Base-by-base conservation (phyloP, 495 filamentous ascomycete species). In the Lophiostoma macrostomum region DNA sequence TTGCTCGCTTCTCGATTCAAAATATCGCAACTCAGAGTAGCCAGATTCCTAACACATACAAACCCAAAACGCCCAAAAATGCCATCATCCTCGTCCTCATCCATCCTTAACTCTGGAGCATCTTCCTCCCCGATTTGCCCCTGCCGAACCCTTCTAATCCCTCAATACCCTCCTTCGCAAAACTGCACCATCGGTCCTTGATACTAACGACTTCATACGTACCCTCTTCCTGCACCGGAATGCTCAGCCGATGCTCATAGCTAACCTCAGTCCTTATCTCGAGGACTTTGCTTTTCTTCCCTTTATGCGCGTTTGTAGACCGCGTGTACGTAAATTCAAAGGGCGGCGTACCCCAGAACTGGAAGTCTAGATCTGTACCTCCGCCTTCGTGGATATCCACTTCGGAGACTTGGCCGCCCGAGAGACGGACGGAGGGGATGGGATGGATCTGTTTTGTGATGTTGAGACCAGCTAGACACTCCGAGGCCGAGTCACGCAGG, bases 301-400 rank as follows among this genome's bases (percentile, higher is more conserved):
- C 61, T 30, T 86, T 74, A 83, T 88, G 51, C 75, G 77, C 80
- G 67, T 93, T 95, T 32, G 87, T 87, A 67, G 86, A 91, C 56
- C 93, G 79, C 25, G 91, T 96, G 64, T 93, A 96, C 69, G 90
- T 95, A 68, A 96, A 97, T 70, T 96, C 90, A 64, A 98, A 98
- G 10, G 93, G 93, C 53, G 93, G 93, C 10, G 89, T 91, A 36
- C 93, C 93, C 72, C 84, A 88, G 67, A 98, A 96, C 61, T 91
- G 85, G 58, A 97, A 96, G 34, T 87, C 73, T 50, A 98, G 88
- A 67, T 95, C 87, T 13, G 91, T 88, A 69, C 90, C 85, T 57
- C 88, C 86, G 63, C 93, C 93, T 73, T 97, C 91, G 65, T 96
- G 93, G 50, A 98, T 98, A 63, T 96, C 93, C 24, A 94, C 84